These are phyloP conservation scores for Pneumocystis jirovecii DNA, from an alignment of 1,139 yeast genomes.

Conservation along the genomic window DNA sequence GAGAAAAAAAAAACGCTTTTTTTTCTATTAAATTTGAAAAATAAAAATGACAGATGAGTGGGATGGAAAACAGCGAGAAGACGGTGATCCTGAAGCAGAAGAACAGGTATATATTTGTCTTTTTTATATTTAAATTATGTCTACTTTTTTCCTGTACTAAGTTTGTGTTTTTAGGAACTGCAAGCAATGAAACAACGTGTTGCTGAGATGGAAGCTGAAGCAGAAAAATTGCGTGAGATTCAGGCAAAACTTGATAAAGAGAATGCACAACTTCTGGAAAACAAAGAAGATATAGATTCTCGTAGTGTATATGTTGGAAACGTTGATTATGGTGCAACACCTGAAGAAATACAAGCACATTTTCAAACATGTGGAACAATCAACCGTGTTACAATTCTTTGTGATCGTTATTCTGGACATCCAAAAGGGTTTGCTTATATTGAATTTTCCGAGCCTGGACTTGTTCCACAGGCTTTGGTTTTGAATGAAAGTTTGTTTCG, in stretches of 20 bases:
- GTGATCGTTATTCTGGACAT: conserved; percentile 56
- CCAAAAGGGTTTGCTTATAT: conserved; percentile 82
- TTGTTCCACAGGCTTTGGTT: conserved; percentile 50
- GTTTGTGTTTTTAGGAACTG: conserved; percentile 7
- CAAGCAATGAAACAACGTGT: conserved; percentile 24
- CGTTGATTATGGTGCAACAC: conserved; percentile 66
- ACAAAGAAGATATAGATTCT: conserved; percentile 49
- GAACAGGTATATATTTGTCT: not conserved
- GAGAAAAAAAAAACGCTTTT: not conserved
- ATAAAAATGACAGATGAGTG: not conserved
- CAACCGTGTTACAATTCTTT: conserved; percentile 67
- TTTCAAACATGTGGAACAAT: conserved; percentile 64
- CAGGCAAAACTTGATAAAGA: conserved; percentile 37
- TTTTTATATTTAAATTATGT: not conserved
- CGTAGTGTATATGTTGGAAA: conserved; percentile 79
- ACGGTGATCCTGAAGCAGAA: not conserved
- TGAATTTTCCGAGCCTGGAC: conserved; percentile 52
- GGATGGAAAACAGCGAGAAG: not conserved
- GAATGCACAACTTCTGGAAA: conserved; percentile 31
- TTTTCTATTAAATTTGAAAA: not conserved
- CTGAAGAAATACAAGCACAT: conserved; percentile 66
- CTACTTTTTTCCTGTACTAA: not conserved
- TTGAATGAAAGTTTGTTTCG: conserved; percentile 52
- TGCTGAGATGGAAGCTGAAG: conserved; percentile 38
- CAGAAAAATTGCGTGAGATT: conserved; percentile 37